These are phyloP conservation scores for Hyaloscypha variabilis DNA, from an alignment of 495 filamentous ascomycete genomes.

Conservation along the genomic window DNA sequence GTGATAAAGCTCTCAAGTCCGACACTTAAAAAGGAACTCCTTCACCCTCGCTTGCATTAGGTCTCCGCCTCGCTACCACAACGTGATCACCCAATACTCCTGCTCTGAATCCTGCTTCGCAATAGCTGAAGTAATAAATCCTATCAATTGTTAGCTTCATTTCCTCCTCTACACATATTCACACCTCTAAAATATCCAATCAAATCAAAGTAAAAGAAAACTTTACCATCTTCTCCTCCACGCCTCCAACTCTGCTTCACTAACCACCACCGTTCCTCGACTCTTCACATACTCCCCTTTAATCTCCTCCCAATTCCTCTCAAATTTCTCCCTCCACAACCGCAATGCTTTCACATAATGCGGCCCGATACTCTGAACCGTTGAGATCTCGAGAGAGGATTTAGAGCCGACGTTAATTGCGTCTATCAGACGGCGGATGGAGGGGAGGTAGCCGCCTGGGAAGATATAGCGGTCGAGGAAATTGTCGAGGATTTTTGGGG, in stretches of 20 bases:
- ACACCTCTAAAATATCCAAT: too few relatives aligned
- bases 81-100: constrained; percentile 62
- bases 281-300: too few relatives aligned
- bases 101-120: constrained; percentile 68
- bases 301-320: constrained; percentile 48
- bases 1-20: too few relatives aligned
- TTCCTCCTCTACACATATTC: too few relatives aligned
- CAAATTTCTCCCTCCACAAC: constrained; percentile 65
- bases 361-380: constrained; percentile 66
- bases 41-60: not conserved
- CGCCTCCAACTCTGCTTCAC: too few relatives aligned
- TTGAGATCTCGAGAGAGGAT: constrained; percentile 48
- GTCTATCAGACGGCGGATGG: constrained; percentile 58
- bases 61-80: not conserved
- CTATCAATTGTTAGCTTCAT: too few relatives aligned
- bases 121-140: constrained; percentile 63
- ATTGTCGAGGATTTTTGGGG: constrained; percentile 49
- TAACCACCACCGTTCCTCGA: too few relatives aligned
- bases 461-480: constrained; percentile 76
- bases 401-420: constrained; percentile 47
- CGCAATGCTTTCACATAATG: constrained; percentile 67
- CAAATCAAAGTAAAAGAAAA: too few relatives aligned
- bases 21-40: too few relatives aligned
- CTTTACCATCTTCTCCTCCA: too few relatives aligned
- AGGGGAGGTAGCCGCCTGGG: constrained; percentile 70